Conservation (phyloP, 257 asterid species). For the Solanum piurae region DNA sequence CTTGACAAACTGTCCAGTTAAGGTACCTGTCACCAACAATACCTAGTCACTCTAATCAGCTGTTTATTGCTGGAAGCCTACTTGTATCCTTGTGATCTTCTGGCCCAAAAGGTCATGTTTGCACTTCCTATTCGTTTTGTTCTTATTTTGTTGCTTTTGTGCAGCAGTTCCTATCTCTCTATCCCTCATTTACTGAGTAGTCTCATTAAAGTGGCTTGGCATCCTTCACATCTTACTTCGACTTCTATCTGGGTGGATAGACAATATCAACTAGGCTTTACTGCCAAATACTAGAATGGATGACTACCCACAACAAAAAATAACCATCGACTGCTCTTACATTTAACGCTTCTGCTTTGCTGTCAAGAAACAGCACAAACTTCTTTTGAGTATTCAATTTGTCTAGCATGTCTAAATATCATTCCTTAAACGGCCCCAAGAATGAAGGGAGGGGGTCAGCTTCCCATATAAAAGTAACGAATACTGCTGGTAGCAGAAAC, state of each 20-base stretch:
- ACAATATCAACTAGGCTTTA: not conserved
- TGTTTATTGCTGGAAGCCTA: not conserved
- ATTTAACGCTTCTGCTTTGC: not conserved
- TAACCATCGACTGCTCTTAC: not conserved
- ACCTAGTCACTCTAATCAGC: not conserved
- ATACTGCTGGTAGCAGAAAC: not conserved
- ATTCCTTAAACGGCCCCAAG: not conserved
- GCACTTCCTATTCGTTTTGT: not conserved
- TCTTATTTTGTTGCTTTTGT: not conserved
- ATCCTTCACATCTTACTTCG: not conserved
- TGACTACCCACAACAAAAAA: not conserved
- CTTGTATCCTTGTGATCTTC: too few relatives aligned
- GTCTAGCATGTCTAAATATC: not conserved
- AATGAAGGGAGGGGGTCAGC: too few relatives aligned
- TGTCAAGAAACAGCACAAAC: not conserved
- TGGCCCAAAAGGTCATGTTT: not conserved
- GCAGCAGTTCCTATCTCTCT: not conserved
- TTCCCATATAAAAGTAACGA: too few relatives aligned
- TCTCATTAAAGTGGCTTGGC: not conserved
- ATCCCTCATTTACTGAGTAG: not conserved
- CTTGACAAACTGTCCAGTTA: not conserved
- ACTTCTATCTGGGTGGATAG: not conserved
- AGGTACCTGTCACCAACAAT: not conserved
- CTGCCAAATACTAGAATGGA: not conserved
- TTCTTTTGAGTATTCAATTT: not conserved